These are phyloP conservation scores for Venturia nashicola DNA, from an alignment of 2,329 filamentous ascomycete genomes.

Conservation along the genomic window DNA sequence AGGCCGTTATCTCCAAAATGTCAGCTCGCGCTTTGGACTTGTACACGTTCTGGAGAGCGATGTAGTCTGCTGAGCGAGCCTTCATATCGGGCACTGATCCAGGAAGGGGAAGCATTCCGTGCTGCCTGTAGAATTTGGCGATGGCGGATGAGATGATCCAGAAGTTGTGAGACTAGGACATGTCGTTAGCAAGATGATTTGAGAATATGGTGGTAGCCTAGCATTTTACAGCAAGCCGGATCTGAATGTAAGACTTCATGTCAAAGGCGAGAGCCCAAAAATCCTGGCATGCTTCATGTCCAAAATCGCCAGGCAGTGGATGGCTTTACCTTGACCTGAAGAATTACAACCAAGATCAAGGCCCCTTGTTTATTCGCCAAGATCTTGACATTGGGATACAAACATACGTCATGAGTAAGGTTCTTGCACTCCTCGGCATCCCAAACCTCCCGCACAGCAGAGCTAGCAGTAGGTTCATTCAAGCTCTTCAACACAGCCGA, in stretches of 20 bases:
- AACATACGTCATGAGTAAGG: conserved; percentile 23
- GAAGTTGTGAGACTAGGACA: conserved; percentile 48
- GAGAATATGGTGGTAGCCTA: neutral
- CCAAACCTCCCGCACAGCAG: conserved; percentile 66
- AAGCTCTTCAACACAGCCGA: conserved; percentile 83
- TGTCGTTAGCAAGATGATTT: neutral
- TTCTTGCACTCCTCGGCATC: conserved; percentile 49
- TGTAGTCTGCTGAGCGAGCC: conserved; percentile 79
- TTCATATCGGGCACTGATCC: conserved; percentile 96
- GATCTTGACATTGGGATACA: neutral
- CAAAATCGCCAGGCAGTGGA: neutral
- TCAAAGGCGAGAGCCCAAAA: neutral
- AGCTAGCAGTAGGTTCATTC: conserved; percentile 53
- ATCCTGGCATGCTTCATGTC: neutral
- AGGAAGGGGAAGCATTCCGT: conserved; percentile 67
- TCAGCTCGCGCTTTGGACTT: conserved; percentile 77
- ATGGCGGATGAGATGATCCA: conserved; percentile 83
- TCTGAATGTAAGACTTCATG: neutral
- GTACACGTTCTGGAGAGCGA: conserved; percentile 85
- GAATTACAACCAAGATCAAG: neutral
- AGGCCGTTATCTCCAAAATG: conserved; percentile 57
- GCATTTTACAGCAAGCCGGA: neutral
- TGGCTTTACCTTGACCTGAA: neutral
- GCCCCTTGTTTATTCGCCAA: neutral
- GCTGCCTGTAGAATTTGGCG: conserved; percentile 59